A percentile compares a stretch with the other conserved stretches of the same genome.
phyloP scores from a whole-genome alignment of 495 filamentous ascomycete genomes.

The Oidiodendron maius region DNA sequence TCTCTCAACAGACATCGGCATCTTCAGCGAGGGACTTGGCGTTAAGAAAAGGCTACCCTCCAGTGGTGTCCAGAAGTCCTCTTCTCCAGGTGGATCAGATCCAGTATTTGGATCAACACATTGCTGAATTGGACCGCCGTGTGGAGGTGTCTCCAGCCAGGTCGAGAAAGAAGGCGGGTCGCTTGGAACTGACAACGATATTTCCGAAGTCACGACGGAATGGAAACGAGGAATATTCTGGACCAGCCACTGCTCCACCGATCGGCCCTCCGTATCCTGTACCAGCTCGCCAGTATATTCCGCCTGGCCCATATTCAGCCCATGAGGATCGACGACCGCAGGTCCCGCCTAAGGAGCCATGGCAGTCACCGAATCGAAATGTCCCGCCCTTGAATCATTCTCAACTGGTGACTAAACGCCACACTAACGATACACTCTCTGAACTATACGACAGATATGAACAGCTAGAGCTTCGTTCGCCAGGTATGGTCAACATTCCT shows the following conservation, averaged over 20 bases:
- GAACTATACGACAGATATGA: constrained; percentile 50
- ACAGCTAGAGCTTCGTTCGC: constrained; percentile 34
- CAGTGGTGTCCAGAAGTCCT: constrained; percentile 31
- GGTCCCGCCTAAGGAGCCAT: constrained; percentile 15
- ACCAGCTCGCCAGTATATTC: constrained; percentile 24
- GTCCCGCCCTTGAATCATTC: constrained; percentile 26
- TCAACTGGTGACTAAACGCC: constrained; percentile 6
- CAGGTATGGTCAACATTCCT: constrained; percentile 30
- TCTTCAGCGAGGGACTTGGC: constrained; percentile 32
- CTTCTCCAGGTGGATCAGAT: constrained; percentile 16
- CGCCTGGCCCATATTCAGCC: constrained; percentile 21
- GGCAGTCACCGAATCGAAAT: constrained; percentile 26
- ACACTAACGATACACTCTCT: constrained; percentile 22
- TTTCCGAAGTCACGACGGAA: constrained; percentile 26
- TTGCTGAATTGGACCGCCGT: not conserved
- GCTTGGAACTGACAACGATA: constrained; percentile 39
- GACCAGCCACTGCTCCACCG: constrained; percentile 32
- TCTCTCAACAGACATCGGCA: constrained; percentile 49
- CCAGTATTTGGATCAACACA: constrained; percentile 10
- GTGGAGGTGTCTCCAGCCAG: constrained; percentile 4
- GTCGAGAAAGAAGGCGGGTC: constrained; percentile 40
- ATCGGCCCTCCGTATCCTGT: constrained; percentile 12
- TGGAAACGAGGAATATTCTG: constrained; percentile 20
- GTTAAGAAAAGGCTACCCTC: constrained; percentile 45
- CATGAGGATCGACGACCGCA: too few species aligned